Base-by-base conservation (phyloP, 2,329 filamentous ascomycete genomes). In the Bipolaris bicolor region DNA sequence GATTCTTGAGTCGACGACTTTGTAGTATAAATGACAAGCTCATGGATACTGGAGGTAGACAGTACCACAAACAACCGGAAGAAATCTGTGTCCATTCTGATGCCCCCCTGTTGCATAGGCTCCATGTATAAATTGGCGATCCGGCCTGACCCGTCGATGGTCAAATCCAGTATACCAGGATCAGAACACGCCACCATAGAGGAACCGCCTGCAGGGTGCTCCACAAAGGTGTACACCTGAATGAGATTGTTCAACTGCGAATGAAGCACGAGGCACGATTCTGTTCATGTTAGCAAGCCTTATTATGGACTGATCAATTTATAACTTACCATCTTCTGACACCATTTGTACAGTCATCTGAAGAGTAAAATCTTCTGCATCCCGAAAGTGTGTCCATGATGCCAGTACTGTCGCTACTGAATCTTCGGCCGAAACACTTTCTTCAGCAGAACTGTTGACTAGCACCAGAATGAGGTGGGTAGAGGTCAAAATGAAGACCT, bases 401-500 rank as follows among this genome's bases (percentile, higher is more conserved):
- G 83, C 60, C 24, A 81, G 63, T 41, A 80, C 69, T 13, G 67
- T 65, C 11, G 80, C 64, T 60, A 74, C 68, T n/a, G 72, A 60
- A 24, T 64, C 61, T 3, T 58, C 40, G 18, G 55, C 29, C 39
- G 37, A 69, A 26, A 58, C 53, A 46, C 63, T 65, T 22, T 50
- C 58, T 37, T 73, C 65, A 34, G 70, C 69, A 18, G 73, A 55
- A 20, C 68, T 64, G 7, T 61, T 69, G 16, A 84, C 66, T 46
- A 81, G 76, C n/a, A 86, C 62, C 76, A 84, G 79, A 33, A 82
- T 76, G 0, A 89, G 53, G 26, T 77, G 77, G 0, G 77, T 78
- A 11, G 80, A 81, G 1, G 87, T 90, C 43, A 90, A 75, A 9
- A 90, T 75, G 55, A 87, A 84, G 1, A 86, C 65, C n/a, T 84